Evolutionary conservation across 805 yeast genomes (phyloP).

Genomic region (Candida endomychidarum): DNA sequence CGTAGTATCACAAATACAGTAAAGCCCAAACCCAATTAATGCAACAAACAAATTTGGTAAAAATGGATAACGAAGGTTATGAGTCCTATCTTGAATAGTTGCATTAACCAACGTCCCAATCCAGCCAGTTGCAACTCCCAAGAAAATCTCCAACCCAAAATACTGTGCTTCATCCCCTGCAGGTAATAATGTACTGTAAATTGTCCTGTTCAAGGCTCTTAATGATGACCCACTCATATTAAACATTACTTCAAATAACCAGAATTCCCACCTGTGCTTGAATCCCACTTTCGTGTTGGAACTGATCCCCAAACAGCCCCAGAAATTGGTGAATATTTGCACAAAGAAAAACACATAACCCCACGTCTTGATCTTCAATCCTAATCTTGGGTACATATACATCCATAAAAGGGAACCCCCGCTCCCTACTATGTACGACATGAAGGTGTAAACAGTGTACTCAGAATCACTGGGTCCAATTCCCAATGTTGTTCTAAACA

Average conservation of each 20-base stretch:
- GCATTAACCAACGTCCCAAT: slow-evolving; percentile 40
- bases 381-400: slow-evolving; percentile 27
- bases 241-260: slow-evolving; percentile 40
- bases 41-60: slow-evolving; percentile 35
- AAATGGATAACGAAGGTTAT: slow-evolving; percentile 37
- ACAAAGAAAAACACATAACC: slow-evolving; percentile 31
- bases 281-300: slow-evolving; percentile 30
- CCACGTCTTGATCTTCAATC: slow-evolving; percentile 32
- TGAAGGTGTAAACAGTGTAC: slow-evolving; percentile 38
- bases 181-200: slow-evolving; percentile 39
- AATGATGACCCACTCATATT: slow-evolving; percentile 34
- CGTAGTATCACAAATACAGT: slow-evolving; percentile 28
- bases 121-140: slow-evolving; percentile 45
- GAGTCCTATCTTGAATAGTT: slow-evolving; percentile 38
- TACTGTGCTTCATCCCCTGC: slow-evolving; percentile 44
- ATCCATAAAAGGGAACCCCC: slow-evolving; percentile 39
- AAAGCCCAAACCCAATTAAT: slow-evolving; percentile 24
- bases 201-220: slow-evolving; percentile 35
- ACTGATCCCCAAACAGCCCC: slow-evolving; percentile 40
- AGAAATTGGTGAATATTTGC: slow-evolving; percentile 34
- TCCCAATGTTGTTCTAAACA: slow-evolving; percentile 42
- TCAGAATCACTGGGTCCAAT: slow-evolving; percentile 37
- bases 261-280: slow-evolving; percentile 44
- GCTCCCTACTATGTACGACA: slow-evolving; percentile 34
- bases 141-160: slow-evolving; percentile 41